Percentiles rank a stretch among this genome's conserved stretches.
These are phyloP conservation scores for Ambrosia artemisiifolia DNA, from an alignment of 129 eudicot genomes.

Conservation along the genomic window DNA sequence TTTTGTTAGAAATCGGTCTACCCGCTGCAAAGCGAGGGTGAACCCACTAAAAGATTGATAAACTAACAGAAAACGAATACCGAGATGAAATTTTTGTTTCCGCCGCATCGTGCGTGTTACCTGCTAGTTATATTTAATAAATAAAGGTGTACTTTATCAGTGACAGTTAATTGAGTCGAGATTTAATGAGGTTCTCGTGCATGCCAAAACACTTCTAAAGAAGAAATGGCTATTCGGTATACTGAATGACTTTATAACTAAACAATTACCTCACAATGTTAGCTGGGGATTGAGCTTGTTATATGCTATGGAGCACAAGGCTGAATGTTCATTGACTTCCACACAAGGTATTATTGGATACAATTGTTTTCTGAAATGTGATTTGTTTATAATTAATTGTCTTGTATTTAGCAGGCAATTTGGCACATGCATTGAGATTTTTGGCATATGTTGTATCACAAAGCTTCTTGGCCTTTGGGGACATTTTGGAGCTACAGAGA, in stretches of 20 bases:
- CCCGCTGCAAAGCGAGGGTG: too few species aligned
- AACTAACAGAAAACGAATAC: too few species aligned
- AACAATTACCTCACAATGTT: conserved; percentile 97
- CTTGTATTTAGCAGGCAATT: conserved; percentile 55
- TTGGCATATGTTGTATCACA: conserved; percentile 98
- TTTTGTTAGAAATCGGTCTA: too few species aligned
- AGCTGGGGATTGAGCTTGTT: conserved; percentile 97
- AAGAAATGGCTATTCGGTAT: conserved; percentile 93
- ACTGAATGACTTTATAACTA: conserved; percentile 86
- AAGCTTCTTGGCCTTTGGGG: conserved; percentile 98
- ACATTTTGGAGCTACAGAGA: conserved; percentile 90
- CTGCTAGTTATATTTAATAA: not conserved
- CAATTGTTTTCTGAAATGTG: not conserved
- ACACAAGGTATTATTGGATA: conserved; percentile 64
- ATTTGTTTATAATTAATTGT: not conserved
- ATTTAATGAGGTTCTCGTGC: conserved; percentile 75
- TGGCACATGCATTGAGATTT: conserved; percentile 95
- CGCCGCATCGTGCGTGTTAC: too few species aligned
- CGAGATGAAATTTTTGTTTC: too few species aligned
- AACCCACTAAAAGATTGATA: too few species aligned
- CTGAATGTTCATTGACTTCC: conserved; percentile 87
- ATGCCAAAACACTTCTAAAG: conserved; percentile 63
- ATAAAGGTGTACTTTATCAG: conserved; percentile 12
- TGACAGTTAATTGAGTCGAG: conserved; percentile 90
- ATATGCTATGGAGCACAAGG: conserved; percentile 94